Evolutionary conservation across 2,329 filamentous ascomycete genomes (phyloP), one percentile per base, ranked within the genome.

Genomic region (Fusarium buharicum): DNA sequence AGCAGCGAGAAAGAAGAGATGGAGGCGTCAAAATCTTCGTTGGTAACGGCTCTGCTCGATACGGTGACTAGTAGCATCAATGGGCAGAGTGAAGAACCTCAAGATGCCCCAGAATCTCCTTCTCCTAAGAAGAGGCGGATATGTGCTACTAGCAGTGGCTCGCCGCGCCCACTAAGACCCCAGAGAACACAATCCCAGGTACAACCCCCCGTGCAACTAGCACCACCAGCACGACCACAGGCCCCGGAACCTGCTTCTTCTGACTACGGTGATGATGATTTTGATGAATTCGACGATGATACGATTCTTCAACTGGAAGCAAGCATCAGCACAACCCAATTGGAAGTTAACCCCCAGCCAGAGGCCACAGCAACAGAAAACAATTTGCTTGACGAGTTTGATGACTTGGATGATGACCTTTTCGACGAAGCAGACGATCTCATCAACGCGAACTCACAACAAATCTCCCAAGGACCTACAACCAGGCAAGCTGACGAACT

Each of bases 1-100:
- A 73, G 72, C 50, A 70, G 69, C 33, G 69, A 75, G 36, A 71
- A 71, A 58, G 73, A 75, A 68, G 75, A 80, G 57, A 78, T 76
- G 62, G 79, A 81, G 53, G 78, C 78, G 4, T 84, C 83, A 2
- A 88, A 87, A 61, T 80, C 82, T 0, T 84, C 81, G 4, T 78
- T 86, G 68, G 82, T 86, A n/a, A 84, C 82, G 31, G 85, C 86
- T 14, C 76, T 93, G 48, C 77, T 93, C 17, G 84, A 91, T 67
- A 88, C 85, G 46, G 88, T 92, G 47, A 81, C 79, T 46, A 80
- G 77, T 53, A 83, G 82, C 64, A 80, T 85, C 40, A 79, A 79
- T 49, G 79, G 77, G 38, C 77, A 77, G 4, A 77, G 74, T 36
- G 72, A 74, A 6, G 69, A 72, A 55, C n/a, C 44, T 22, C 47